A percentile compares a stretch with the other conserved stretches of the same genome.
These are phyloP conservation scores for Elaeis guineensis DNA, from an alignment of 176 grass and related monocot species.

Conservation along the genomic window DNA sequence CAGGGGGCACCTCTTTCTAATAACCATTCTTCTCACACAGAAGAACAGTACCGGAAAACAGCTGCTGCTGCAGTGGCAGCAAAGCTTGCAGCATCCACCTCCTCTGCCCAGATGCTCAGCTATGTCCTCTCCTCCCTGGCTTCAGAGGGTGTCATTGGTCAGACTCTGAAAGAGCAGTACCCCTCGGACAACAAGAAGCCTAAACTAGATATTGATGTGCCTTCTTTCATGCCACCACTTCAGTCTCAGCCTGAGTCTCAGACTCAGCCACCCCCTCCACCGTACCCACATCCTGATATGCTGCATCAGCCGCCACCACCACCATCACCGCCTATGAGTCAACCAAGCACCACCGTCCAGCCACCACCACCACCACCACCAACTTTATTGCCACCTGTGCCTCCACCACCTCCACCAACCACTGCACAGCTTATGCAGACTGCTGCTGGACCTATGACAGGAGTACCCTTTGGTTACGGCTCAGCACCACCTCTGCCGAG, in stretches of 20 bases:
- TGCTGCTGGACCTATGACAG: conserved; percentile 27
- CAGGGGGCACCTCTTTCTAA: conserved; percentile 11
- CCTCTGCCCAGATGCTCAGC: conserved; percentile 27
- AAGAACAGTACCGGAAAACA: conserved; percentile 21
- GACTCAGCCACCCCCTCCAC: conserved; percentile 17
- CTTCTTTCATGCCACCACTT: conserved; percentile 16
- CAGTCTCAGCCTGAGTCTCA: neutral
- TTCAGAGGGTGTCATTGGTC: conserved; percentile 24
- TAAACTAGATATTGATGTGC: conserved; percentile 29
- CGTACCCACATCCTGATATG: conserved; percentile 34
- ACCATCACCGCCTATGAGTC: conserved; percentile 35
- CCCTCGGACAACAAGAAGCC: conserved; percentile 28
- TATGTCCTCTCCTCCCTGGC: conserved; percentile 34
- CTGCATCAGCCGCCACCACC: conserved; percentile 29
- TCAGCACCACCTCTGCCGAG: conserved; percentile 19
- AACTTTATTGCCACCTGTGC: conserved; percentile 2
- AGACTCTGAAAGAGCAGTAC: conserved; percentile 26
- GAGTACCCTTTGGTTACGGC: conserved; percentile 23
- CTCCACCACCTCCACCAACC: conserved; percentile 13
- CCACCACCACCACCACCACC: conserved; percentile 14
- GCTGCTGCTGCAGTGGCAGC: conserved; percentile 27
- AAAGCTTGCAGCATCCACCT: conserved; percentile 28
- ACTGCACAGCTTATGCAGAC: conserved; percentile 18
- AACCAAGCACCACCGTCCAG: neutral
- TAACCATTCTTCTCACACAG: neutral